phyloP scores from a whole-genome alignment of 352 stramenopile genomes.

The Globisporangium recalcitrans region DNA sequence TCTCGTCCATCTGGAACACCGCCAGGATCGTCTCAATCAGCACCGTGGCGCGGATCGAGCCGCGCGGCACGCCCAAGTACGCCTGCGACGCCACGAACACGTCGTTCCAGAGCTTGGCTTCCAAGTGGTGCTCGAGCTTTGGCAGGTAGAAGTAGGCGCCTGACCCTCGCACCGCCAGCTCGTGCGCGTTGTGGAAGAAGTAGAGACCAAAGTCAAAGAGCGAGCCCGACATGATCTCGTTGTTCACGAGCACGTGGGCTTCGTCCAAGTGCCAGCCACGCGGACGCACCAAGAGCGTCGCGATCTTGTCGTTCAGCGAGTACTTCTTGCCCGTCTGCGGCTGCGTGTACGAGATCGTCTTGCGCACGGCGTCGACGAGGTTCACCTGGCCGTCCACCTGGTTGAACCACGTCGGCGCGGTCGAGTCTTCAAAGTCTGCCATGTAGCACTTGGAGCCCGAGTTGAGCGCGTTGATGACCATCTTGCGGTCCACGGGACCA shows the following conservation, averaged over 20 bases:
- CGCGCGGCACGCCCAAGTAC: constrained; percentile 88
- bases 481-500: constrained; percentile 93
- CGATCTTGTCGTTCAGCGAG: constrained; percentile 64
- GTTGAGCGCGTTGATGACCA: constrained; percentile 97
- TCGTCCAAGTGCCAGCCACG: constrained; percentile 94
- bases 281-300: constrained; percentile 90
- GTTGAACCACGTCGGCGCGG: constrained; percentile 91
- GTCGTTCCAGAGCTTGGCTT: constrained; percentile 96
- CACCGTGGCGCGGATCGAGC: constrained; percentile 91
- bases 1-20: constrained; percentile 97
- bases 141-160: constrained; percentile 95
- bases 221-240: constrained; percentile 87
- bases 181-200: constrained; percentile 95
- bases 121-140: constrained; percentile 94
- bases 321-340: constrained; percentile 73
- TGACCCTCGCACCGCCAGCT: constrained; percentile 74
- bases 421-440: constrained; percentile 95
- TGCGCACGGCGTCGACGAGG: constrained; percentile 88
- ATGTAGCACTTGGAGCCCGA: constrained; percentile 93
- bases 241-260: constrained; percentile 92
- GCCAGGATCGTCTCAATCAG: constrained; percentile 97
- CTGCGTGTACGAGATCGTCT: constrained; percentile 85
- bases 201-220: constrained; percentile 96
- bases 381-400: constrained; percentile 92
- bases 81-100: constrained; percentile 92